Evolutionary conservation across 1,284 basidiomycete species (phyloP), one percentile per base, ranked within the genome.

Genomic region (Vanrija sp.): DNA sequence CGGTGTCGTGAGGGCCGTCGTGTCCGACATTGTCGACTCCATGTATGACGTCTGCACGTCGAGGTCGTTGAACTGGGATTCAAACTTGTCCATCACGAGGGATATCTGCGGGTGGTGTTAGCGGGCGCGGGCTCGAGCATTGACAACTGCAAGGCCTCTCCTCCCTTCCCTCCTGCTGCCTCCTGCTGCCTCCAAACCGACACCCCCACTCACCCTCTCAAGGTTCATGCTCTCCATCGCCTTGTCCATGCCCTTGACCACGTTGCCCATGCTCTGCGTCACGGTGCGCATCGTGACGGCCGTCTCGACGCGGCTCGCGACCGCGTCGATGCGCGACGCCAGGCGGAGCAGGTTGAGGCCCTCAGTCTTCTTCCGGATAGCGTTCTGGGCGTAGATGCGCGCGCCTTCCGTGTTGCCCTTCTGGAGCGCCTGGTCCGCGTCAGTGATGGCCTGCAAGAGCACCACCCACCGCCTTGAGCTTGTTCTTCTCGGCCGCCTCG

Each of bases 141-240:
- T n/a, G n/a, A n/a, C n/a, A n/a, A n/a, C 5, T 23, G 3, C 21
- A 5, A 23, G 21, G 21, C 21, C 21, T 23, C 21, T 23, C 21
- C 21, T 23, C 21, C 21, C 21, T 23, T 5, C 21, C 21, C 21
- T 23, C 21, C 5, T 23, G 21, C 5, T 23, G 21, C 21, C 21
- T 23, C 21, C 34, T 14, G 34, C 9, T 6, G 2, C 26, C 6
- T 28, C 28, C 34, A 34, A 12, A 1, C 43, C 15, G 28, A 47
- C 18, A 16, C 5, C 5, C 26, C 44, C 10, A 80, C 86, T 69
- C 69, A 93, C 94, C 74, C 87, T 82, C 71, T 98, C 96, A 49
- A 98, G 83, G 78, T 99, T 98, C 96, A 99, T 98, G 77, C 83
- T 90, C 72, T 97, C 90, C 96, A 98, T 98, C 5, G 96, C 96